Evolutionary conservation across 2,329 filamentous ascomycete genomes (phyloP), one percentile per base, ranked within the genome.

Genomic region (Huntiella savannae): DNA sequence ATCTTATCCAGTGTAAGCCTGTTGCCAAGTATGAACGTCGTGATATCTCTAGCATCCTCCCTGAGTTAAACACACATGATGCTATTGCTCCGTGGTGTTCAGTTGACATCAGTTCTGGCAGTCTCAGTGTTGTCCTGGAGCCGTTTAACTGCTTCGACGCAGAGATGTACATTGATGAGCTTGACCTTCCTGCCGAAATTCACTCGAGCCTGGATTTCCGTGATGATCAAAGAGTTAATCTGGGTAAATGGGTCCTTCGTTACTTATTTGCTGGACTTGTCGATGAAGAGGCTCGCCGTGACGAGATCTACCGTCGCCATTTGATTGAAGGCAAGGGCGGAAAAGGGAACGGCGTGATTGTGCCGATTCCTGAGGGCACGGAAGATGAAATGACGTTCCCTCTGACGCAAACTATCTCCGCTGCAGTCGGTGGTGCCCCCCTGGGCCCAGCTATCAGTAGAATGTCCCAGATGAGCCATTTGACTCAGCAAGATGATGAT

Each of bases 121-220:
- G 83, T 51, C 67, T 98, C 47, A 88, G 86, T 2, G 88, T 95
- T 3, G 79, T 92, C 13, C 62, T 98, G 13, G 91, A 98, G 57
- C 84, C 87, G 36, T 92, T 91, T 56, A 92, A 92, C 54, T 95
- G 87, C 59, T 98, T 98, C 55, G 91, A 98, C 61, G 91, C 87
- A 12, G 91, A 98, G 57, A 82, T 94, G 61, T 98, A 98, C 59
- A 88, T 86, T 1, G 91, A 98, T 58, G 87, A 96, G 61, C 65
- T 92, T 33, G 68, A 77, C 36, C 54, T 88, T 46, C 19, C 39
- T 16, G 40, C 13, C 12, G 72, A 81, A 8, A 79, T 85, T 51
- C 67, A 74, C n/a, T 67, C 82, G 13, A 79, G 87, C 10, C 36
- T 49, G 16, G 47, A 49, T n/a, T 94, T 94, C 57, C 71, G 81